Evolutionary conservation across 805 yeast genomes (phyloP).

Genomic region (Candida gorgasii): DNA sequence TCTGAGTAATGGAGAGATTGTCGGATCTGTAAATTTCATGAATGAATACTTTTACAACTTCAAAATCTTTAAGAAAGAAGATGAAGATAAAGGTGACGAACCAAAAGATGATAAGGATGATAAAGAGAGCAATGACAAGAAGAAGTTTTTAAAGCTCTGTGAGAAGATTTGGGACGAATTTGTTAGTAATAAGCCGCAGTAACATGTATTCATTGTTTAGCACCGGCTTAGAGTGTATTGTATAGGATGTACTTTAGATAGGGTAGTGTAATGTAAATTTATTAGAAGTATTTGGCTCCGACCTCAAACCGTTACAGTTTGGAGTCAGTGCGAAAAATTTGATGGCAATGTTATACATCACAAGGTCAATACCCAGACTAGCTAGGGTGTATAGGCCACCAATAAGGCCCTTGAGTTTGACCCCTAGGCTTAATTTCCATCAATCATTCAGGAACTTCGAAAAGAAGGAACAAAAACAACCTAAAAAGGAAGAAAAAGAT

Average conservation of each 20-base stretch:
- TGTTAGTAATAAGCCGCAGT: constrained; percentile 6
- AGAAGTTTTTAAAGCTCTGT: constrained; percentile 42
- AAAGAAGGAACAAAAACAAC: background rate
- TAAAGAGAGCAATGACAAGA: constrained; percentile 25
- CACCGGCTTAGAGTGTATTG: too few species aligned
- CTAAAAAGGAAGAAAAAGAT: constrained; percentile 6
- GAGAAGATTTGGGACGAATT: constrained; percentile 47
- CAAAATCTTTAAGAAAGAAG: constrained; percentile 24
- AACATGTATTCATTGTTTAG: too few species aligned
- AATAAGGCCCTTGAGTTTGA: background rate
- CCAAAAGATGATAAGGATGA: constrained; percentile 1
- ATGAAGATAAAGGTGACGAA: constrained; percentile 8
- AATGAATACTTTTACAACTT: constrained; percentile 37
- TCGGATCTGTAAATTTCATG: constrained; percentile 39
- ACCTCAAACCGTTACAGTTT: background rate
- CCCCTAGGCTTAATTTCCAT: background rate
- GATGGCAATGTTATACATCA: constrained; percentile 2
- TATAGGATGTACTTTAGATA: background rate
- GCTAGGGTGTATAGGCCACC: background rate
- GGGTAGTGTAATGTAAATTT: background rate
- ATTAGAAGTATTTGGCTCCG: background rate
- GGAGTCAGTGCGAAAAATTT: constrained; percentile 1
- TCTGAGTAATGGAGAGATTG: constrained; percentile 22
- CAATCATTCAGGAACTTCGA: background rate
- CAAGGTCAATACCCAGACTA: background rate